Percentiles rank a stretch among this genome's conserved stretches.
phyloP scores from a whole-genome alignment of 2,329 filamentous ascomycete species.

The Didymella glomerata region DNA sequence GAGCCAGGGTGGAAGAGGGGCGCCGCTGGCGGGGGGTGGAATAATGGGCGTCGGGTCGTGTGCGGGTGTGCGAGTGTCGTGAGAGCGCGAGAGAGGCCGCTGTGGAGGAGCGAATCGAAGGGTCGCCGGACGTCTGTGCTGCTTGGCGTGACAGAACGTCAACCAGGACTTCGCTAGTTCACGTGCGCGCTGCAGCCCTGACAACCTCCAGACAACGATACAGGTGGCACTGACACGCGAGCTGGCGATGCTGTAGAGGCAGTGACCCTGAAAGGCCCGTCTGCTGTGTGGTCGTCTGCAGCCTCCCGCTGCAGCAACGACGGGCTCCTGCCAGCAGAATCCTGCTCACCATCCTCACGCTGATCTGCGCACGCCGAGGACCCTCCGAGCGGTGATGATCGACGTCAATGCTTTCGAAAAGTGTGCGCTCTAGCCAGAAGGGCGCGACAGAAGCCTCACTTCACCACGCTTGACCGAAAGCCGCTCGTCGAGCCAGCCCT shows the following conservation, averaged over 20 bases:
- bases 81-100: constrained; percentile 10
- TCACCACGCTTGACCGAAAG: constrained; percentile 19
- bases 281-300: background rate
- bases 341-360: background rate
- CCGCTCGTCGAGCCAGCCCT: constrained; percentile 9
- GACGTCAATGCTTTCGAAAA: constrained; percentile 16
- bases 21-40: constrained; percentile 42
- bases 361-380: constrained; percentile 24
- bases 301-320: constrained; percentile 1
- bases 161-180: background rate
- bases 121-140: constrained; percentile 2
- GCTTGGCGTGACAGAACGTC: constrained; percentile 7
- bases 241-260: background rate
- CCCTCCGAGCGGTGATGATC: constrained; percentile 23
- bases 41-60: constrained; percentile 30
- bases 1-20: constrained; percentile 56
- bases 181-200: background rate
- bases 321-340: constrained; percentile 1
- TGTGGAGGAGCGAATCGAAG: constrained; percentile 19
- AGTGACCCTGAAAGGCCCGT: background rate
- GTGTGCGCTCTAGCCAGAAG: constrained; percentile 18
- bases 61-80: constrained; percentile 27
- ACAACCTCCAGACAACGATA: background rate
- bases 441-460: constrained; percentile 13
- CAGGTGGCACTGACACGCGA: background rate